Evolutionary conservation across 1,284 basidiomycete species (phyloP), one percentile per base, ranked within the genome.

Genomic region (Moesziomyces aphidis): DNA sequence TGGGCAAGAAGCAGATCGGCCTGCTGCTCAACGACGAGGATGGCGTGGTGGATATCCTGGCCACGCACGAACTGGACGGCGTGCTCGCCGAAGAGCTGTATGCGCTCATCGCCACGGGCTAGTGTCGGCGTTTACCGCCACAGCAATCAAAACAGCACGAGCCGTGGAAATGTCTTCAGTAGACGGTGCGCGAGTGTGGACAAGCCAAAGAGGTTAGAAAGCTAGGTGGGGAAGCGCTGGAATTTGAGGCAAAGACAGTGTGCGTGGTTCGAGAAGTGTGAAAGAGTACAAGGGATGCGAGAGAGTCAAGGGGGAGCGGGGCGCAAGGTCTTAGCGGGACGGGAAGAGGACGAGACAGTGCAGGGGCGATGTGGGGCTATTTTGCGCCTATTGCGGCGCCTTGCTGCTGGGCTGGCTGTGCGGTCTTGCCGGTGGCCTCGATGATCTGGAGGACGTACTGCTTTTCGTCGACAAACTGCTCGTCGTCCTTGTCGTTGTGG

Each of bases 401-500:
- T 13, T 31, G 43, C 8, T 22, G 28, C n/a, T 34, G 15, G 15
- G 22, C 9, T 15, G 39, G 52, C 21, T n/a, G 23, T 22, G 21
- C 17, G 21, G 52, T 31, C 53, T 73, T 73, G 2, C 64, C 73
- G 3, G 69, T 72, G 4, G 60, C 50, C 70, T 82, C 73, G 49
- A 84, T 83, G 51, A 84, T 84, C 56, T 82, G 80, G 17, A 83
- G 51, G 0, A 85, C 81, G 57, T 85, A 85, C 53, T 80, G 79
- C 46, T 83, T 83, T 59, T 85, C 83, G 53, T 85, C 83, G 4
- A 82, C 77, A 68, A 85, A 84, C 62, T 83, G 80, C 58, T 85
- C 83, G 59, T 83, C 81, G 85, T 98, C 95, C 86, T 97, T 97
- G 85, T 99, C 96, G 83, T 97, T 98, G 85, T 98, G 96, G 88